A percentile compares a stretch with the other conserved stretches of the same genome.
Conservation (phyloP, 352 stramenopile genomes). For the Poterioochromonas sp. region DNA sequence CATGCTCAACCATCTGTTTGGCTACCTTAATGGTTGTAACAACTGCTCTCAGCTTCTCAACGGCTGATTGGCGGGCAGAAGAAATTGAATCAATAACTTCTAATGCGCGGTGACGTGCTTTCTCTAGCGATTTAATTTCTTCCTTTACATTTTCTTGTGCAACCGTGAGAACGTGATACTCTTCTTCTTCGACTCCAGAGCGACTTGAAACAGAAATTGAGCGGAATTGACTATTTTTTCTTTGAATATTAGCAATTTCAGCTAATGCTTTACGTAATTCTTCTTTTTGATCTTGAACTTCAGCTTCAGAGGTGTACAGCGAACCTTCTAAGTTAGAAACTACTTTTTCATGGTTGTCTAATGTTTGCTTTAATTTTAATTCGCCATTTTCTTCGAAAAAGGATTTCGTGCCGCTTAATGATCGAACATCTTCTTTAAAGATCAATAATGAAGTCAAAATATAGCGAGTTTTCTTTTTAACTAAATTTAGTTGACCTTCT, state of each 20-base stretch:
- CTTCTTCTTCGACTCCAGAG: slow-evolving; percentile 9
- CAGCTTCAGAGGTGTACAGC: neutral
- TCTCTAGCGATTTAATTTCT: neutral
- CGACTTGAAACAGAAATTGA: neutral
- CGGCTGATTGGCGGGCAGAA: neutral
- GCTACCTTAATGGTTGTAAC: neutral
- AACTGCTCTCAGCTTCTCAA: neutral
- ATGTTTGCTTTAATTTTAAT: neutral
- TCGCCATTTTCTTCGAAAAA: neutral
- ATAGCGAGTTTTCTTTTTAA: neutral
- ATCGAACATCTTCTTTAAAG: neutral
- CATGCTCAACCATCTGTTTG: neutral
- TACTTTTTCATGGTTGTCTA: neutral
- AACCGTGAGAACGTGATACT: neutral
- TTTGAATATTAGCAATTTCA: neutral
- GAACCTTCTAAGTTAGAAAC: neutral
- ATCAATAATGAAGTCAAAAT: too few relatives aligned
- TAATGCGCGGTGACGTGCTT: neutral
- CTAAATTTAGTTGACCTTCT: neutral
- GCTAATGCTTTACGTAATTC: neutral
- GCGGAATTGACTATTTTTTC: neutral
- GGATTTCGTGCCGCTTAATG: neutral
- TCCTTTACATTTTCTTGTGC: neutral
- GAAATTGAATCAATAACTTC: neutral
- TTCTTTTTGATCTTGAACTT: neutral